A percentile compares a stretch with the other conserved stretches of the same genome.
These are phyloP conservation scores for Zygosaccharomyces bailii DNA, from an alignment of 805 yeast species.

Conservation along the genomic window DNA sequence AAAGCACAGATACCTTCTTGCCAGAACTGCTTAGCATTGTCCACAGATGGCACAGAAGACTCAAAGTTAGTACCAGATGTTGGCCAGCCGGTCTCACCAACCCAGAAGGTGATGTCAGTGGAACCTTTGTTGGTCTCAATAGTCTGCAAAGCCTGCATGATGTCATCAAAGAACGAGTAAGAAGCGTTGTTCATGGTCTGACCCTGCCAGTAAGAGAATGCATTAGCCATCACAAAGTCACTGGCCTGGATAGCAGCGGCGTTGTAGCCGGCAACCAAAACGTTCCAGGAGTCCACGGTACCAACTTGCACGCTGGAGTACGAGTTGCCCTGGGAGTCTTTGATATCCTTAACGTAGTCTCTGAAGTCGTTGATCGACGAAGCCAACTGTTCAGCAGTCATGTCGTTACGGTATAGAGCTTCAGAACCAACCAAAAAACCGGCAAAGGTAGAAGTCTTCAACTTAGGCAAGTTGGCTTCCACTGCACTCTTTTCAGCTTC, in stretches of 20 bases:
- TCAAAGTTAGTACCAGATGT: conserved; percentile 75
- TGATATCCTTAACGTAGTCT: conserved; percentile 53
- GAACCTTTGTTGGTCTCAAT: conserved; percentile 85
- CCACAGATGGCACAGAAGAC: conserved; percentile 60
- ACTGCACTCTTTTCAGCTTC: conserved; percentile 72
- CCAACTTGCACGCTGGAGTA: conserved; percentile 76
- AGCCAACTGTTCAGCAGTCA: conserved; percentile 74
- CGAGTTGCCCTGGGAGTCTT: conserved; percentile 77
- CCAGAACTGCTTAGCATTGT: conserved; percentile 80
- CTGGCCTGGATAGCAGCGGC: conserved; percentile 71
- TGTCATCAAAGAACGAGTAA: conserved; percentile 91
- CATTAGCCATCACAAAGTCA: conserved; percentile 87
- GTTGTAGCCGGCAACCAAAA: conserved; percentile 74
- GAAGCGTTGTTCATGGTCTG: conserved; percentile 80
- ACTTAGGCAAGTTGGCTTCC: conserved; percentile 61
- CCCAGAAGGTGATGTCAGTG: conserved; percentile 85
- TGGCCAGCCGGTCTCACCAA: conserved; percentile 98
- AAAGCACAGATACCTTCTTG: conserved; percentile 86
- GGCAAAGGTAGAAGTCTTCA: conserved; percentile 65
- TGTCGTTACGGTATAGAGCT: conserved; percentile 86
- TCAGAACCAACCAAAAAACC: conserved; percentile 92
- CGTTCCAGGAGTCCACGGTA: conserved; percentile 94
- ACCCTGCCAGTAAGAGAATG: conserved; percentile 99
- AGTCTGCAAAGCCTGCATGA: conserved; percentile 92
- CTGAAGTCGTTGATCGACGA: conserved; percentile 60